phyloP scores from a whole-genome alignment of 176 grass and related monocot genomes.

The Secale cereale region DNA sequence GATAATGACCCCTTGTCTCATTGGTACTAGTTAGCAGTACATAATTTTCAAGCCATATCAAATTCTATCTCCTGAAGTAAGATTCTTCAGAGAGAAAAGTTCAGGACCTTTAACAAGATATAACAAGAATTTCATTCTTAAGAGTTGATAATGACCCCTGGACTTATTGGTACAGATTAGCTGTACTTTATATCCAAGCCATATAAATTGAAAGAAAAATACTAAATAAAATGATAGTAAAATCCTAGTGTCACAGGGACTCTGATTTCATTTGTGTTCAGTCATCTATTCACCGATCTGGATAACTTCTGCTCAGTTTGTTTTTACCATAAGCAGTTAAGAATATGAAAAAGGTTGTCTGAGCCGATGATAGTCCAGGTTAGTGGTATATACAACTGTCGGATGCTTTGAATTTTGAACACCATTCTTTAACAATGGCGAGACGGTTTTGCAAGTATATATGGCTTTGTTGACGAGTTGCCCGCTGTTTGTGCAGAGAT shows the following conservation, averaged over 20 bases:
- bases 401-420: background rate
- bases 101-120: background rate
- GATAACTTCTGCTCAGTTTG: background rate
- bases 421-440: background rate
- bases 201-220: background rate
- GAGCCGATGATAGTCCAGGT: background rate
- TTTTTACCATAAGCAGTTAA: background rate
- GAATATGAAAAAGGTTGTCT: background rate
- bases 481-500: slow-evolving; percentile 56
- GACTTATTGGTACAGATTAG: background rate
- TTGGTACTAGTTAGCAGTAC: too few relatives aligned
- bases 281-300: background rate
- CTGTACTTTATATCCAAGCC: background rate
- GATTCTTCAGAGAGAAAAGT: background rate
- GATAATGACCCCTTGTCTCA: too few relatives aligned
- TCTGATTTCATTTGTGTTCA: background rate
- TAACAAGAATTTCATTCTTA: background rate
- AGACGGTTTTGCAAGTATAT: background rate
- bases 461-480: slow-evolving; percentile 6
- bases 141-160: background rate
- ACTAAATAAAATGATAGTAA: background rate
- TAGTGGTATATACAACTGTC: background rate
- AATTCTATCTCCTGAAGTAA: background rate
- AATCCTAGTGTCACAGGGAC: background rate
- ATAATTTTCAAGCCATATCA: background rate